Evolutionary conservation across 2,329 filamentous ascomycete species (phyloP), one percentile per base, ranked within the genome.

Genomic region (Penicillium corylophilum): DNA sequence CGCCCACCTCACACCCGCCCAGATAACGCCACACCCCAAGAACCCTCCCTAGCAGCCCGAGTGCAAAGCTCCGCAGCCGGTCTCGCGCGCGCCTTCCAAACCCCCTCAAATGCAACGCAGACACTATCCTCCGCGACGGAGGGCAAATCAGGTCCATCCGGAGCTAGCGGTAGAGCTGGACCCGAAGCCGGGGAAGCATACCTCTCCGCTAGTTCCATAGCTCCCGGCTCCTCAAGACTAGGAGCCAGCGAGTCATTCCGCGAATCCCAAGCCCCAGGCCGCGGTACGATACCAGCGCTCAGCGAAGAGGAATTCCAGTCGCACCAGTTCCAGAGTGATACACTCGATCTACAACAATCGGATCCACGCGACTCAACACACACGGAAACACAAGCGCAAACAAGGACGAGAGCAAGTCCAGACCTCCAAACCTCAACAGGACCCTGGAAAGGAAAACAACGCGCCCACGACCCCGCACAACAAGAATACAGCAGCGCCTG

Each of bases 11-110:
- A 33, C 46, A 35, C 44, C 38, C 28, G 22, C 40, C 35, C 47
- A 18, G 44, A 41, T 40, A 24, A 52, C 44, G 43, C 31, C 26
- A 31, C 40, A 20, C 22, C 41, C 18, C 23, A 33, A 24, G 12
- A 46, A 12, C 49, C 54, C n/a, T 68, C 66, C 7, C 49, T 72
- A 10, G 48, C 65, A 45, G 46, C 35, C 42, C 60, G 61, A 45
- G 59, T 67, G 50, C 64, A 68, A 52, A 60, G 64, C 51, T 75
- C 72, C 16, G 72, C 72, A 46, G 61, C 57, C n/a, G 59, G 59
- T 4, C 61, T 74, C 26, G 56, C 69, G 22, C 64, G 60, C 52
- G 55, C 64, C 16, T 62, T 74, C 38, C 51, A 57, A 26, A 51
- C 55, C 43, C 23, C 57, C 2, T 28, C 42, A 6, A 57, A 63